Evolutionary conservation across 2,329 filamentous ascomycete species (phyloP), one percentile per base, ranked within the genome.

Genomic region (Karstenula rhodostoma): DNA sequence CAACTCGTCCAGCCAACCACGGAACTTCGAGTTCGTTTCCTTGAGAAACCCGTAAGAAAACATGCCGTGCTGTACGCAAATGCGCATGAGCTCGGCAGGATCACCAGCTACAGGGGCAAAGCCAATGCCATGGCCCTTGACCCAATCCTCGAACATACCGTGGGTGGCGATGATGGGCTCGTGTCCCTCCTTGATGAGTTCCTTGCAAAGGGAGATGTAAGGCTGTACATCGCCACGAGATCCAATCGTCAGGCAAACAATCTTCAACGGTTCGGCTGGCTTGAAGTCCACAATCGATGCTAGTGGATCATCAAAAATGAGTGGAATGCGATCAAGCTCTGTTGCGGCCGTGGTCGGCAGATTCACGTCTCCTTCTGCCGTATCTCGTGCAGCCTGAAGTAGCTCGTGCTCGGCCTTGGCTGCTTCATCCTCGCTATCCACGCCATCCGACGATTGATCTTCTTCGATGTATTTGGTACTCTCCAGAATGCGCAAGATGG

Each of bases 61-160:
- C 80, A 97, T 98, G 71, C 95, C 95, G 73, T 98, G 93, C 74
- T 98, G 93, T 51, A 98, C 94, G 73, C 95, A 99, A 43, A 99
- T 88, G 1, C 90, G 87, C 94, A 99, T 98, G 48, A 99, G 85
- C 78, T 98, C 94, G 33, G 89, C 92, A 0, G 95, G 95, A 72
- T 99, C 93, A 33, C 95, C 95, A 63, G 90, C 93, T 0, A 99
- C 90, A 8, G 90, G 88, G 4, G 88, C 89, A 77, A 98, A 99
- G 62, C 95, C 93, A 69, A 99, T 97, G 0, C 94, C 95, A 73
- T 98, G 93, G n/a, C 89, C 87, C 73, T 93, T 87, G 47, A 99
- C 87, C 94, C 94, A 99, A 15, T 83, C 85, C 69, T 91, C 89
- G 71, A 99, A 99, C 76, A 98, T 94, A 25, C 83, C 85, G 75